phyloP scores from a whole-genome alignment of 2,329 filamentous ascomycete genomes.

The Phoma sp. region DNA sequence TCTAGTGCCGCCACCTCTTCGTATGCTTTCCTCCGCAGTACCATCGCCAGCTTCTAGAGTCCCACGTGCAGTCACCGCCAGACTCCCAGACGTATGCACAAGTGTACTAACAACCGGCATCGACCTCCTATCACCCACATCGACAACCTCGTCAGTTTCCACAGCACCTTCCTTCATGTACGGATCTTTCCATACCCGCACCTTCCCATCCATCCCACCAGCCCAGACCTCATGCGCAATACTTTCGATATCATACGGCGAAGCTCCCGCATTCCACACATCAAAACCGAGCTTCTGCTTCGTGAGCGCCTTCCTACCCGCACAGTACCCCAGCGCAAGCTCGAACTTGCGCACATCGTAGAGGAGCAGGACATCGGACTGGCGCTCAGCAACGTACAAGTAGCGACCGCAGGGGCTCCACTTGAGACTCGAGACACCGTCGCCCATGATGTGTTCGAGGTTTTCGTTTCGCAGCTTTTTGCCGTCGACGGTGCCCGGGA shows the following conservation, averaged over 20 bases:
- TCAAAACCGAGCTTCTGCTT: constrained; percentile 66
- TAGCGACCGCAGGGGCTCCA: constrained; percentile 68
- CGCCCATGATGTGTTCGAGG: constrained; percentile 45
- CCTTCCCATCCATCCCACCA: constrained; percentile 64
- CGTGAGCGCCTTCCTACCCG: constrained; percentile 53
- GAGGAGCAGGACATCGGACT: constrained; percentile 62
- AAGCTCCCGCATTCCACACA: constrained; percentile 48
- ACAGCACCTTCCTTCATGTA: constrained; percentile 38
- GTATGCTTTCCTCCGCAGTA: neutral
- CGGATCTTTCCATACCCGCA: constrained; percentile 53
- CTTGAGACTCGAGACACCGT: constrained; percentile 62
- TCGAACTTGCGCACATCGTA: constrained; percentile 67
- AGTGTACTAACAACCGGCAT: constrained; percentile 33
- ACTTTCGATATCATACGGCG: constrained; percentile 26
- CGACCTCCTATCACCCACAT: constrained; percentile 15
- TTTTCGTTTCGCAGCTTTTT: constrained; percentile 11
- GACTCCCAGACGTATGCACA: constrained; percentile 32
- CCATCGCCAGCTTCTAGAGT: constrained; percentile 8
- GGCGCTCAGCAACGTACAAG: constrained; percentile 65
- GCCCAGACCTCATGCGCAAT: constrained; percentile 63
- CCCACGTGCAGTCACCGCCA: constrained; percentile 38
- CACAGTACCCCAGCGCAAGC: constrained; percentile 59
- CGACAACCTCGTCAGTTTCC: constrained; percentile 47
- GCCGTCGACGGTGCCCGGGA: constrained; percentile 38
- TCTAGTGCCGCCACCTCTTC: constrained; percentile 19